phyloP scores from a whole-genome alignment of 2,329 filamentous ascomycete genomes.

The Chrysoporthe austroafricana region DNA sequence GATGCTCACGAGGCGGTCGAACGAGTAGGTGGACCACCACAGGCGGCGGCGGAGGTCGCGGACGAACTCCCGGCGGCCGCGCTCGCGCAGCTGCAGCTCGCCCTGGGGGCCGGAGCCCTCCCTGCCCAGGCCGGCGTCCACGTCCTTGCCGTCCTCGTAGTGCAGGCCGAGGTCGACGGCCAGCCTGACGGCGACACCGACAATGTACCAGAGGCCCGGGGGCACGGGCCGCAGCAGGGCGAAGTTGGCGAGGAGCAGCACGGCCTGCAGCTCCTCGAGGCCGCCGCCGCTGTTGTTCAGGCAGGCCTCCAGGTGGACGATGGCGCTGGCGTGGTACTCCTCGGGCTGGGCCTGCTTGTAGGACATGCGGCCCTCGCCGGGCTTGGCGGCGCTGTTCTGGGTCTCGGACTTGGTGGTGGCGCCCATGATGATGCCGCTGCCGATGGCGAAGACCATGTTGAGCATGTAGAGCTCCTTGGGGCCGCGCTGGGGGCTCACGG shows the following conservation, averaged over 20 bases:
- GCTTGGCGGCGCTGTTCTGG: slow-evolving; percentile 27
- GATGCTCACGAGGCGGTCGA: slow-evolving; percentile 92
- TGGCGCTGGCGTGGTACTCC: slow-evolving; percentile 94
- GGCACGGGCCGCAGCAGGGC: slow-evolving; percentile 88
- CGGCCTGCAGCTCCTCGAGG: slow-evolving; percentile 90
- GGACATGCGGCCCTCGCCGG: slow-evolving; percentile 35
- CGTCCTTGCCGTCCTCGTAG: slow-evolving; percentile 80
- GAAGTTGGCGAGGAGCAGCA: slow-evolving; percentile 87
- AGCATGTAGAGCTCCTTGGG: slow-evolving; percentile 88
- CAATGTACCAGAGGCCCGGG: slow-evolving; percentile 95
- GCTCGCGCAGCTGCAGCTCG: slow-evolving; percentile 38
- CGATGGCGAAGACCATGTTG: slow-evolving; percentile 97
- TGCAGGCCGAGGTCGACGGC: slow-evolving; percentile 92
- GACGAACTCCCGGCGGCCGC: slow-evolving; percentile 75
- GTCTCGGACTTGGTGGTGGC: slow-evolving; percentile 32
- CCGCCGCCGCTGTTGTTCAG: slow-evolving; percentile 85
- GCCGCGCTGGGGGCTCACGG: slow-evolving; percentile 67
- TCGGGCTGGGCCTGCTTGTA: slow-evolving; percentile 74
- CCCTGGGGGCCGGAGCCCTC: slow-evolving; percentile 45
- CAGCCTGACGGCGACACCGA: slow-evolving; percentile 87
- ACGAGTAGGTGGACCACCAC: slow-evolving; percentile 97
- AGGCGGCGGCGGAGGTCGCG: slow-evolving; percentile 83
- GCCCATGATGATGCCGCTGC: slow-evolving; percentile 86
- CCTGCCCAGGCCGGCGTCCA: slow-evolving; percentile 60
- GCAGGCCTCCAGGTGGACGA: slow-evolving; percentile 87